Evolutionary conservation across 2,329 filamentous ascomycete genomes (phyloP).

Genomic region (Penicillium sumatraense): DNA sequence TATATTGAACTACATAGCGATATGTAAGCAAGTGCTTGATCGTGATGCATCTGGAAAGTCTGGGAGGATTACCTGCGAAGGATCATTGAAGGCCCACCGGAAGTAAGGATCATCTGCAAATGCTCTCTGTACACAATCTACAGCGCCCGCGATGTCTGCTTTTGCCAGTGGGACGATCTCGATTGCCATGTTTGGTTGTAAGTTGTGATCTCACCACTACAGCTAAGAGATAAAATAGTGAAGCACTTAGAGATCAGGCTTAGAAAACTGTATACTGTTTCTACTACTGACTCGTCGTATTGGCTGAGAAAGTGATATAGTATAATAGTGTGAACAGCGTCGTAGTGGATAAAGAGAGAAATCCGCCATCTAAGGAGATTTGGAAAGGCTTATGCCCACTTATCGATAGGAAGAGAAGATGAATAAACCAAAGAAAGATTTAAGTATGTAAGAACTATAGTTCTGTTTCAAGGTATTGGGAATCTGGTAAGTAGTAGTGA

Average conservation of each 20-base stretch:
- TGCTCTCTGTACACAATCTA: constrained; percentile 68
- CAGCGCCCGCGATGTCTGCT: constrained; percentile 65
- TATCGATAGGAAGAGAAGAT: constrained; percentile 12
- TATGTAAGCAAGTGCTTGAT: constrained; percentile 11
- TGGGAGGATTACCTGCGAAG: constrained; percentile 53
- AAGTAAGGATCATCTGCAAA: constrained; percentile 72
- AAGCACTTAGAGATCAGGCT: constrained; percentile 21
- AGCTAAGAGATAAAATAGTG: constrained; percentile 9
- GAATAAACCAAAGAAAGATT: neutral
- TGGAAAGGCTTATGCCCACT: constrained; percentile 22
- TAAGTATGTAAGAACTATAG: constrained; percentile 7
- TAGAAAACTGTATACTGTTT: constrained; percentile 25
- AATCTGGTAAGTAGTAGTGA: constrained; percentile 4
- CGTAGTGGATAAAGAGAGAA: constrained; percentile 36
- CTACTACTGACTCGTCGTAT: constrained; percentile 38
- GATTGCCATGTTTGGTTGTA: constrained; percentile 52
- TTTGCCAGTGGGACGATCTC: constrained; percentile 61
- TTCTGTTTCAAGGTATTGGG: constrained; percentile 5
- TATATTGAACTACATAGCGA: constrained; percentile 57
- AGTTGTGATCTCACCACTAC: constrained; percentile 19
- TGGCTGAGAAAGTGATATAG: constrained; percentile 38
- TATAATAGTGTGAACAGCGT: constrained; percentile 37
- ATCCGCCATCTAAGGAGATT: constrained; percentile 37
- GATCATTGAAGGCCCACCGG: constrained; percentile 66
- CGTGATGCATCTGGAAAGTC: neutral